Base-by-base conservation (phyloP, 768 basidiomycete genomes). In the Albatrellus ellisii region DNA sequence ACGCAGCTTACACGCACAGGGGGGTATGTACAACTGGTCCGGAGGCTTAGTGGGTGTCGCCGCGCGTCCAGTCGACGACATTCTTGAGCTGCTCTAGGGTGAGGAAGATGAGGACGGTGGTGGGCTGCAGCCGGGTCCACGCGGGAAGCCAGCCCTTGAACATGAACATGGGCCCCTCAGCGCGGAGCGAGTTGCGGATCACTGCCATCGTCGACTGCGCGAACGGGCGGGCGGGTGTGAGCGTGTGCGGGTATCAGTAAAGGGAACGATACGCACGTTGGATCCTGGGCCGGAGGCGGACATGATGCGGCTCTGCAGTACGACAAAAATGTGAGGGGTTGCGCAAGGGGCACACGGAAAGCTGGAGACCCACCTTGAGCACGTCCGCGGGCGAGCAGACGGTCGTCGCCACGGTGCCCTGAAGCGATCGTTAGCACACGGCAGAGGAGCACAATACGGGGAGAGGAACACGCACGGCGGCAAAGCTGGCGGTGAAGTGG, bases 101-200 rank as follows among this genome's bases (percentile, higher is more conserved):
- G 48, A 89, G 58, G 67, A 88, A 90, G 56, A 88, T 89, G 28
- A 90, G 68, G 48, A 90, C 85, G 3, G 87, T 90, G 32, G 85
- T 89, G 0, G 86, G 87, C 55, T 89, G 83, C 28, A 90, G 68
- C 57, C 87, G 69, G 39, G 74, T 72, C 85, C 85, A 90, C 9
- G 86, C 84, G 0, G 87, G 87, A 7, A 89, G 59, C 87, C 87
- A 90, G 47, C 87, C 87, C 57, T 86, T 87, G 68, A 90, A 87
- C 80, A 90, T 83, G 70, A 89, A 90, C 74, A 80, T 81, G 3
- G 83, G 58, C 11, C 87, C 87, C 52, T 90, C 87, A 48, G 62
- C 76, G 46, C 70, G 67, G 46, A 90, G 63, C 15, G 84, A 82
- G 9, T 66, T 51, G 15, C 69, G 66, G 55, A 89, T 85, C 31